Conservation (phyloP, 2,329 filamentous ascomycete species). For the Karstenula rhodostoma region DNA sequence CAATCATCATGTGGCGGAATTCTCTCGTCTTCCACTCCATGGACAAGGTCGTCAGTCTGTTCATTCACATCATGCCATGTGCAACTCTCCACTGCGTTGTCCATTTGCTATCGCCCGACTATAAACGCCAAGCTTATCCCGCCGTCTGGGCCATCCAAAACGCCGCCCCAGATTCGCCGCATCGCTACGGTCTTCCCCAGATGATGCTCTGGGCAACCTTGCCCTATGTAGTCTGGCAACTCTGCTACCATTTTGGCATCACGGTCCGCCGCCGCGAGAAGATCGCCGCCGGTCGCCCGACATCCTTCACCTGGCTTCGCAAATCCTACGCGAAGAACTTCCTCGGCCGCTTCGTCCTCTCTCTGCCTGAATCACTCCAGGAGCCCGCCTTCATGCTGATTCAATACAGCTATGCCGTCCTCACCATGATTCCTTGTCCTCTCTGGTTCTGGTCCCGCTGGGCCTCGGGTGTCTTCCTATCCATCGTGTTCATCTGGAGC, state of each 20-base stretch:
- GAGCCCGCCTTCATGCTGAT: constrained; percentile 95
- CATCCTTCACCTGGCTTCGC: constrained; percentile 96
- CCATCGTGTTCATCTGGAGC: constrained; percentile 88
- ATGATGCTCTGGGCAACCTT: constrained; percentile 97
- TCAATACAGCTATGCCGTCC: constrained; percentile 87
- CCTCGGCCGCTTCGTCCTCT: constrained; percentile 86
- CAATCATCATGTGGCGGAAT: constrained; percentile 99
- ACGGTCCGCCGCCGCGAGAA: constrained; percentile 93
- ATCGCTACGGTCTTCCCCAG: constrained; percentile 78
- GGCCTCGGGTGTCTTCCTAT: constrained; percentile 79
- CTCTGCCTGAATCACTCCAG: constrained; percentile 77
- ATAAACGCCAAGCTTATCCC: constrained; percentile 77
- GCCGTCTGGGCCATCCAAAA: constrained; percentile 84
- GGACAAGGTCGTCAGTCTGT: constrained; percentile 97
- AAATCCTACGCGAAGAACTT: constrained; percentile 88
- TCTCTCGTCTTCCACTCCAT: constrained; percentile 98
- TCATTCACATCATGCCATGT: constrained; percentile 99
- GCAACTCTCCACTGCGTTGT: constrained; percentile 91
- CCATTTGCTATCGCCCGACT: constrained; percentile 74
- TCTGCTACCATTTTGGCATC: constrained; percentile 93
- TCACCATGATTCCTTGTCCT: constrained; percentile 94
- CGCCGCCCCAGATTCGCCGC: constrained; percentile 72
- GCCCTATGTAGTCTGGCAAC: constrained; percentile 92
- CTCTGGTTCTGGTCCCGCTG: constrained; percentile 92
- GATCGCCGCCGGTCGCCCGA: constrained; percentile 93